Percentiles rank a stretch among this genome's conserved stretches.
Conservation (phyloP, 495 filamentous ascomycete genomes). For the Aspergillus coremiiformis region DNA sequence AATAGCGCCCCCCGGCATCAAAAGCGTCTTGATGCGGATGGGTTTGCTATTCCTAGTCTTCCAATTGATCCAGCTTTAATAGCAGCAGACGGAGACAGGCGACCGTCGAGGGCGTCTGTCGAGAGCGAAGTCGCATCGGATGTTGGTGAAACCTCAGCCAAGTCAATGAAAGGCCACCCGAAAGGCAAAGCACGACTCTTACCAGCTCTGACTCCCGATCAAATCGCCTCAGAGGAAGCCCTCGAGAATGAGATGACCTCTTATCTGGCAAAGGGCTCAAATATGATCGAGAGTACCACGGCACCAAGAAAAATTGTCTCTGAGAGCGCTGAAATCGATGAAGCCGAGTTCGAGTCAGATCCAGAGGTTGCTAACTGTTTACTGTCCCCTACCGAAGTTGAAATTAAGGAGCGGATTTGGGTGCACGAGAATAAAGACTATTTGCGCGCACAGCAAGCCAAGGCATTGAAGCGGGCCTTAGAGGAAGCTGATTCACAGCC, state of each 20-base stretch:
- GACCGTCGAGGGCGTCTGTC: slow-evolving; percentile 16
- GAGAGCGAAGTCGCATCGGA: slow-evolving; percentile 23
- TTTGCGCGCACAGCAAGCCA: slow-evolving; percentile 72
- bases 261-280: slow-evolving; percentile 33
- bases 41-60: slow-evolving; percentile 41
- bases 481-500: slow-evolving; percentile 39
- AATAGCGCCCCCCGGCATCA: slow-evolving; percentile 15
- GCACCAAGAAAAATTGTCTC: slow-evolving; percentile 26
- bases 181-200: slow-evolving; percentile 27
- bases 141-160: slow-evolving; percentile 10
- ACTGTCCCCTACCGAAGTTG: slow-evolving; percentile 60
- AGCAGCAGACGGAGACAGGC: slow-evolving; percentile 14
- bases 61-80: slow-evolving; percentile 40
- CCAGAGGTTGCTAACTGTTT: slow-evolving; percentile 74
- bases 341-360: slow-evolving; percentile 69
- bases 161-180: slow-evolving; percentile 18
- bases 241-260: slow-evolving; percentile 38
- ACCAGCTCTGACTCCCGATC: slow-evolving; percentile 31
- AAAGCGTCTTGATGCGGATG: slow-evolving; percentile 39
- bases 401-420: slow-evolving; percentile 84
- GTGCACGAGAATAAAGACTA: slow-evolving; percentile 88
- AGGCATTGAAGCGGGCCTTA: slow-evolving; percentile 58
- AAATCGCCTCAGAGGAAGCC: slow-evolving; percentile 38
- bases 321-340: slow-evolving; percentile 50
- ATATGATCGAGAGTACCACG: slow-evolving; percentile 29